Base-by-base conservation (phyloP, 768 basidiomycete species). In the Rubroboletus pulcherrimus region DNA sequence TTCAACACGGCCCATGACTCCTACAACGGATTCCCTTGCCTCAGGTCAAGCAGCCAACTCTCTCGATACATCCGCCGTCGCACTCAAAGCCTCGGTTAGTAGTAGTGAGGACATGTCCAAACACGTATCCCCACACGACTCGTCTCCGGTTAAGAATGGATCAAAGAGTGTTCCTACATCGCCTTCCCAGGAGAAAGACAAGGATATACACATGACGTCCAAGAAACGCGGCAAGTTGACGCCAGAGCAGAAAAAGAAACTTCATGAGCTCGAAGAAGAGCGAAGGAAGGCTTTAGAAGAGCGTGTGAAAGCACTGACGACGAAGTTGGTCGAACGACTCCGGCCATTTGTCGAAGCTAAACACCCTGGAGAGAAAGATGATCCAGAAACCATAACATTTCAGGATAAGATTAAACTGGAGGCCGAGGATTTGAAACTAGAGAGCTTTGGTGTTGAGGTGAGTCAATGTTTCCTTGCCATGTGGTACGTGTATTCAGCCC, bases 381-480 rank as follows among this genome's bases (percentile, higher is more conserved):
- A 98, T 64, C 76, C 86, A 0, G 97, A 98, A 77, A 93, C 91
- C 11, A 72, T 71, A 47, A 77, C 80, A 15, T 99, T 93, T 65
- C 86, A 91, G 71, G 77, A 79, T 50, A 84, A 79, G 70, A 90
- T 96, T 69, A 79, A 73, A 65, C 75, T 81, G 30, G 97, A 99
- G 71, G 92, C 91, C 1, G 93, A 96, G 53, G 97, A 99, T 74
- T 69, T 99, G 63, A 98, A 98, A 76, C 73, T 98, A 51, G 96
- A 99, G 77, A 94, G 91, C 62, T 99, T 99, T 71, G 97, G 97
- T 46, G 86, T 98, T 24, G 96, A 98, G 84, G 88, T 91, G 63
- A 31, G 81, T 70, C 40, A 11, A 46, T 30, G 1, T 35, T 43
- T 44, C n/a, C 10, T 61, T 44, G 17, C 7, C 10, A 30, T 12